Evolutionary conservation across 805 yeast species (phyloP), one percentile per base, ranked within the genome.

Genomic region (Schwanniomyces vanrijiae): DNA sequence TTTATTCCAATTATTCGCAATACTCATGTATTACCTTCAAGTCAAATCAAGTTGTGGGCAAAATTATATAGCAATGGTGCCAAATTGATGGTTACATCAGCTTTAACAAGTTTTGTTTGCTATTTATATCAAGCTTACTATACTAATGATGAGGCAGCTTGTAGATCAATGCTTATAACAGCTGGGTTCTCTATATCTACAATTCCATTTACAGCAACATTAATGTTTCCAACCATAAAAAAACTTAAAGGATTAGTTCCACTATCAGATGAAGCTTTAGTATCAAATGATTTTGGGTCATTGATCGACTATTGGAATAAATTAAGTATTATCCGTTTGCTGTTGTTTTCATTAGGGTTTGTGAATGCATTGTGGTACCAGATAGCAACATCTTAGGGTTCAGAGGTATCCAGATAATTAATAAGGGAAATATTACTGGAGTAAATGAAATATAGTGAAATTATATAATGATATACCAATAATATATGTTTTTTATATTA

Each of bases 1-100:
- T 26, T 39, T 21, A 29, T 44, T 38, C 47, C 47, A 22, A 31
- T 38, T 9, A 19, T 44, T 19, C 43, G 31, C 11, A n/a, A 39
- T 10, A 22, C 16, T 19, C 14, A 21, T 4, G 7, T 44, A 19
- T 11, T 19, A 9, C 38, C 34, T 24, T n/a, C 25, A 16, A 19
- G 21, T 19, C 37, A 28, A 8, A 13, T 31, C 10, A 37, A 18
- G 19, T 2, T 37, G 4, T 44, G 34, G 33, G 26, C 18, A 21
- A 25, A 22, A 22, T 11, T 44, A 5, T 39, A 24, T 44, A 37
- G 20, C n/a, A 21, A 20, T 13, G 43, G 22, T 14, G 19, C 47
- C 9, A 31, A 16, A 31, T 24, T 44, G 6, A 38, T 44, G 47
- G 25, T 31, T 4, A 3, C 21, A 7, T 38, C 37, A 39, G 40